These are phyloP conservation scores for Tetrapisispora namnaoensis DNA, from an alignment of 805 yeast genomes.

Conservation along the genomic window DNA sequence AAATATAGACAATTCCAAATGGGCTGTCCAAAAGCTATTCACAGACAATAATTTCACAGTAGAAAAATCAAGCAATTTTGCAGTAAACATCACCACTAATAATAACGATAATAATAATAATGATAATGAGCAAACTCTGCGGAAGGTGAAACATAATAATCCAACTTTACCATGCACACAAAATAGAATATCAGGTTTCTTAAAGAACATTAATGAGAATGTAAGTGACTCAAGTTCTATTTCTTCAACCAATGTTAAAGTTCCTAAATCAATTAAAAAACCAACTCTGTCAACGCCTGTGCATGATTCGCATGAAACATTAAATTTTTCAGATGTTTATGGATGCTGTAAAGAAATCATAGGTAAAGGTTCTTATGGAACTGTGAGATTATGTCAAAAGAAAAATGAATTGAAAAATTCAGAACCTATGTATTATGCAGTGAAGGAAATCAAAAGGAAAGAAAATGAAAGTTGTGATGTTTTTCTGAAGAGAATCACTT, in stretches of 20 bases:
- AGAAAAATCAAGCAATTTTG: neutral
- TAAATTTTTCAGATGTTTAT: constrained; percentile 64
- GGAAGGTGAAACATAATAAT: too few relatives aligned
- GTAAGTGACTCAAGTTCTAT: neutral
- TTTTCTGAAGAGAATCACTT: constrained; percentile 63
- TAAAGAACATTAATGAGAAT: constrained; percentile 25
- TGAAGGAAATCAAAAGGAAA: constrained; percentile 65
- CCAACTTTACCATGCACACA: constrained; percentile 29
- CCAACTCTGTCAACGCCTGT: neutral
- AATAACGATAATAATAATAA: constrained; percentile 31
- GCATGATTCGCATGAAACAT: neutral
- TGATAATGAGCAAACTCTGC: constrained; percentile 4
- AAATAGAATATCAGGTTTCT: constrained; percentile 57
- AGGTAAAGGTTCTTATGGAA: constrained; percentile 92
- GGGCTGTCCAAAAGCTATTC: constrained; percentile 56
- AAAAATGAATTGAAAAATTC: constrained; percentile 31
- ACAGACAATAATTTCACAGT: constrained; percentile 1
- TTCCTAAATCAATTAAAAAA: neutral
- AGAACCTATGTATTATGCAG: constrained; percentile 58
- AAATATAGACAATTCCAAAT: constrained; percentile 56
- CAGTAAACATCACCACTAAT: neutral
- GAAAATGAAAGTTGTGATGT: constrained; percentile 53
- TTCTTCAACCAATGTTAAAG: neutral
- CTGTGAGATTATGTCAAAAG: constrained; percentile 81
- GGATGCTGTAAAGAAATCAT: constrained; percentile 91